A percentile compares a stretch with the other conserved stretches of the same genome.
These are phyloP conservation scores for Penicillium sp. DNA, from an alignment of 2,329 filamentous ascomycete genomes.

Conservation along the genomic window DNA sequence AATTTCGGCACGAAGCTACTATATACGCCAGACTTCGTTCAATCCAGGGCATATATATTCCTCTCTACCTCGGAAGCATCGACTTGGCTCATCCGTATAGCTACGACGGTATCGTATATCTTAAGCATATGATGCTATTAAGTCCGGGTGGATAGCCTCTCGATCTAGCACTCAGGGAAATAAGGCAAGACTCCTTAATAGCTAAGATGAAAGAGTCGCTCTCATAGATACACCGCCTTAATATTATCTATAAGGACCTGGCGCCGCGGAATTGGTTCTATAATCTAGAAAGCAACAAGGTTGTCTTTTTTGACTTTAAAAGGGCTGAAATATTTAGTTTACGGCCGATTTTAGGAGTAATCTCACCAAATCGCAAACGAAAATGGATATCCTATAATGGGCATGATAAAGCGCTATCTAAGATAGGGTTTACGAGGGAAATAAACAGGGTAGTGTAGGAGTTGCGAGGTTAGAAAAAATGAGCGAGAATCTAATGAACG, in stretches of 20 bases:
- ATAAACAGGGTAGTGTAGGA: neutral
- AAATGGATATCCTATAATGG: neutral
- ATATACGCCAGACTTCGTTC: constrained; percentile 22
- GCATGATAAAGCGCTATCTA: neutral
- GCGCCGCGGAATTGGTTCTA: constrained; percentile 20
- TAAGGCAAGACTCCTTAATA: constrained; percentile 5
- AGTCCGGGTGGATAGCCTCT: constrained; percentile 18
- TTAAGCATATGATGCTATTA: constrained; percentile 22
- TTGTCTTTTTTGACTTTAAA: constrained; percentile 24
- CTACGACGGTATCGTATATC: constrained; percentile 23
- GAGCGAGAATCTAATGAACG: too few relatives aligned
- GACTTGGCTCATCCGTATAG: constrained; percentile 19
- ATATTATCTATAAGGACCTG: constrained; percentile 20
- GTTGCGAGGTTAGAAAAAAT: neutral
- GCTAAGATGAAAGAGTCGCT: constrained; percentile 19
- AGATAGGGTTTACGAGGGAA: too few relatives aligned
- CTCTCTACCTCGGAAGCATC: constrained; percentile 27
- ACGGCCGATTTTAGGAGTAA: neutral
- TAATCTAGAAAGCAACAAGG: constrained; percentile 11
- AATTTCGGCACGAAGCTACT: constrained; percentile 19
- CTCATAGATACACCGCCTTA: constrained; percentile 17
- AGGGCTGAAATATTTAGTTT: constrained; percentile 6
- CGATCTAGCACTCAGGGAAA: constrained; percentile 7
- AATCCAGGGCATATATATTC: constrained; percentile 25
- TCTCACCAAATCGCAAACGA: constrained; percentile 13